Conservation (phyloP, 352 stramenopile species). For the Aphanomyces invadans region DNA sequence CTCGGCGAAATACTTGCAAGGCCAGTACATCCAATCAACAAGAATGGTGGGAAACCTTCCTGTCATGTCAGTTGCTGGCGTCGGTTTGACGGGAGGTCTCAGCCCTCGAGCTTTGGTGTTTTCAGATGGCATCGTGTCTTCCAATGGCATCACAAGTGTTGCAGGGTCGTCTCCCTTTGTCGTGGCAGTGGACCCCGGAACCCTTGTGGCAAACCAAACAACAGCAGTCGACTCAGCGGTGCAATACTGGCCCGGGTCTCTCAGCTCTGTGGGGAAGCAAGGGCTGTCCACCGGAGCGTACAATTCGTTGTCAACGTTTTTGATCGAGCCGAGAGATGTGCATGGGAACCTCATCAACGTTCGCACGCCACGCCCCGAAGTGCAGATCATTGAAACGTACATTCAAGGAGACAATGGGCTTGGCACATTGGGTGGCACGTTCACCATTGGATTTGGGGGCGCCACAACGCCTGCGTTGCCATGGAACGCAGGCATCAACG, state of each 20-base stretch:
- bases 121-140: constrained; percentile 32
- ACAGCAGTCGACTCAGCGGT: constrained; percentile 55
- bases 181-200: constrained; percentile 46
- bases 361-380: constrained; percentile 60
- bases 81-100: constrained; percentile 33
- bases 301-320: constrained; percentile 70
- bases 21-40: constrained; percentile 38
- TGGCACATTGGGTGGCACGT: constrained; percentile 52
- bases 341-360: constrained; percentile 82
- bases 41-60: constrained; percentile 51
- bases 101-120: constrained; percentile 34
- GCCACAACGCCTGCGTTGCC: constrained; percentile 47
- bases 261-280: constrained; percentile 46
- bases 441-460: constrained; percentile 61
- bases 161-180: constrained; percentile 50
- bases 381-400: constrained; percentile 88
- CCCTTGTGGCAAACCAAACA: constrained; percentile 50
- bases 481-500: constrained; percentile 72
- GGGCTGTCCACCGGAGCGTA: constrained; percentile 60
- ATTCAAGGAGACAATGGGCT: constrained; percentile 30
- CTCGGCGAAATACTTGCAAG: constrained; percentile 43
- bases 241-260: constrained; percentile 47
- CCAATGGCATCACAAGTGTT: constrained; percentile 28
- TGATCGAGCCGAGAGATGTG: constrained; percentile 88
- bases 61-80: constrained; percentile 26